Conservation (phyloP, 208 protist species). For the Leishmania braziliensis region DNA sequence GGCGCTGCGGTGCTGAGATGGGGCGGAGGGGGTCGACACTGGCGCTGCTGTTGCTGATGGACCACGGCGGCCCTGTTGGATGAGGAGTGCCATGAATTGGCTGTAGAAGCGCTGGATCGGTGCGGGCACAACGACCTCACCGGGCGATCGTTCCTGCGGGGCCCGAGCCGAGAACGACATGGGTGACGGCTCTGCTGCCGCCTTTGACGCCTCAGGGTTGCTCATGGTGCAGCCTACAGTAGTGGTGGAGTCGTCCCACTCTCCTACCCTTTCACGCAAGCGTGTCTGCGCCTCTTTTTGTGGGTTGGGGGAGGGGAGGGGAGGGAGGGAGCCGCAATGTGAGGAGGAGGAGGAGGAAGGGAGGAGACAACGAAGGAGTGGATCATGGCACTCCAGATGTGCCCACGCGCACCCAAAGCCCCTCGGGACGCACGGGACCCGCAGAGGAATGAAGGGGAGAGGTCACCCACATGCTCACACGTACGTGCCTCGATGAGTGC, state of each 20-base stretch:
- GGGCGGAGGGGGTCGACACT: not conserved
- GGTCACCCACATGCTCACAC: not conserved
- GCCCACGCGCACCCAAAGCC: not conserved
- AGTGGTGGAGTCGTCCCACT: not conserved
- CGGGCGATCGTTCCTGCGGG: not conserved
- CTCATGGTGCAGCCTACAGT: not conserved
- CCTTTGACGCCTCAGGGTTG: not conserved
- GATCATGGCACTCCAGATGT: not conserved
- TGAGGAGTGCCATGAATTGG: slow-evolving; percentile 8
- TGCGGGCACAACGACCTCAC: slow-evolving; percentile 2
- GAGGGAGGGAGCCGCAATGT: not conserved
- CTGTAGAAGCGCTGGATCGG: slow-evolving; percentile 11
- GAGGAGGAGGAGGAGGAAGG: not conserved
- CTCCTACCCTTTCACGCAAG: not conserved
- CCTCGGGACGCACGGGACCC: not conserved
- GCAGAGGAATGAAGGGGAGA: not conserved
- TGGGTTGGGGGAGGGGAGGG: not conserved
- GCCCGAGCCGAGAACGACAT: not conserved
- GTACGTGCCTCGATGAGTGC: not conserved
- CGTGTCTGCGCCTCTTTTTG: not conserved
- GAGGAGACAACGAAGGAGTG: not conserved
- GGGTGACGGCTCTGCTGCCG: not conserved
- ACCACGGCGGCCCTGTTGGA: not conserved
- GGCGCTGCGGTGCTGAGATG: not conserved
- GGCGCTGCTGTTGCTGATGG: not conserved